Base-by-base conservation (phyloP, 2,329 filamentous ascomycete genomes). In the Colletotrichum sp. region DNA sequence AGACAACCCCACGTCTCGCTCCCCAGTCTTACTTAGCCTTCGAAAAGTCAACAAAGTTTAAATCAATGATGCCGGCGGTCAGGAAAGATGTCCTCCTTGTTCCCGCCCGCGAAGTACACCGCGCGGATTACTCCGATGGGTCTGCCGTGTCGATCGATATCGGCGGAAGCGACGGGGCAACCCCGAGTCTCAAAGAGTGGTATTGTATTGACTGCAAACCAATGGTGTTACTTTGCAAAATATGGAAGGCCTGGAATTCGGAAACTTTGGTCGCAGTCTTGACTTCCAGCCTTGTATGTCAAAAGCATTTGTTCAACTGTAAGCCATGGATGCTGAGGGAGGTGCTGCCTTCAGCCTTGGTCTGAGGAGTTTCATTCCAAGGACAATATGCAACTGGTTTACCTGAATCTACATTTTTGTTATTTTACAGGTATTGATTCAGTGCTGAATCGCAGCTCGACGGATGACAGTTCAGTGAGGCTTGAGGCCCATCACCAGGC, bases 401-500 rank as follows among this genome's bases (percentile, higher is more conserved):
- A 6, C 9, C 19, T 49, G 11, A n/a, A 49, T 49, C 12, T 19
- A n/a, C 6, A 49, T 49, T 19, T 49, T 3, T 6, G 11, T 22
- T 22, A 13, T 49, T 49, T n/a, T 3, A 3, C 39, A 6, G 39
- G 19, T 49, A n/a, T 44, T 44, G 32, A 34, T 34, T 36, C 6
- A 11, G 16, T 16, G 39, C 39, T 49, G 6, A 49, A 22, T 22
- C n/a, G 13, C 4, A 49, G 44, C 39, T 3, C 39, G 39, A 44
- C 1, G 39, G 9, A 44, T 0, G 19, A n/a, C 39, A 44, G 5
- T 12, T 4, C 5, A 3, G 9, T 3, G 39, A n/a, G 2, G 39
- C 39, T 44, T 44, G 39, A 1, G 39, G 39, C 9, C 9, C 5
- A 44, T n/a, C 9, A n/a, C 0, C 0, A 9, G 19, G 2, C 9